phyloP scores from a whole-genome alignment of 805 yeast species.

The Jamesozyma jinghongensis region DNA sequence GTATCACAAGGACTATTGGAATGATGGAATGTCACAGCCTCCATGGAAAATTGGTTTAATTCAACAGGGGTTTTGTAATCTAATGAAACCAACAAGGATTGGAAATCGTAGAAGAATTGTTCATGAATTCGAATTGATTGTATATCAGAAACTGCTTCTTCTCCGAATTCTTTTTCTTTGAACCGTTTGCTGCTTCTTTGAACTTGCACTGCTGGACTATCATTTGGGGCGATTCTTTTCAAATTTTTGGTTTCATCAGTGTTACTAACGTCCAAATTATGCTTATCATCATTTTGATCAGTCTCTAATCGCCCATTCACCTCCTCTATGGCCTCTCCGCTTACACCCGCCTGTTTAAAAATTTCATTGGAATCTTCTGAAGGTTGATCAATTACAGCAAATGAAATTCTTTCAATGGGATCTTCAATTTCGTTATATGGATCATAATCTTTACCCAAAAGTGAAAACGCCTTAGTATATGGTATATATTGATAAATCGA shows the following conservation, averaged over 20 bases:
- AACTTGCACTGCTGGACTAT: conserved; percentile 15
- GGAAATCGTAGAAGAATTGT: conserved; percentile 14
- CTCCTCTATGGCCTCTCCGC: conserved; percentile 8
- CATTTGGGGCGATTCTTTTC: conserved; percentile 11
- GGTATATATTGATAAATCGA: conserved; percentile 28
- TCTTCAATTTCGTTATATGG: conserved; percentile 42
- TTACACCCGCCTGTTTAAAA: no score
- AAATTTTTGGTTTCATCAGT: conserved; percentile 14
- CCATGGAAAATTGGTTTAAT: conserved; percentile 6
- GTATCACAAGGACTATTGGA: conserved; percentile 14
- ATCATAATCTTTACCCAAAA: conserved; percentile 34
- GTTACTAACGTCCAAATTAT: no score
- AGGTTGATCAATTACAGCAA: conserved; percentile 11
- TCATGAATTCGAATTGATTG: conserved; percentile 8
- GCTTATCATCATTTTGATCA: conserved; percentile 1
- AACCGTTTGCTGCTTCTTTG: conserved; percentile 36
- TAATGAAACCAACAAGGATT: conserved; percentile 2
- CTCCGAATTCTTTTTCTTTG: conserved; percentile 18
- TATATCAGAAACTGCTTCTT: background rate
- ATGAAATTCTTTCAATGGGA: conserved; percentile 38
- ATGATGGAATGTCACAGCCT: background rate
- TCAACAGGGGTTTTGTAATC: conserved; percentile 7
- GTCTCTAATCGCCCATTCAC: background rate
- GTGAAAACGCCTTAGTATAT: conserved; percentile 30
- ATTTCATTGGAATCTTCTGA: no score